Base-by-base conservation (phyloP, 2,329 filamentous ascomycete species). In the Samsoniella hepiali region DNA sequence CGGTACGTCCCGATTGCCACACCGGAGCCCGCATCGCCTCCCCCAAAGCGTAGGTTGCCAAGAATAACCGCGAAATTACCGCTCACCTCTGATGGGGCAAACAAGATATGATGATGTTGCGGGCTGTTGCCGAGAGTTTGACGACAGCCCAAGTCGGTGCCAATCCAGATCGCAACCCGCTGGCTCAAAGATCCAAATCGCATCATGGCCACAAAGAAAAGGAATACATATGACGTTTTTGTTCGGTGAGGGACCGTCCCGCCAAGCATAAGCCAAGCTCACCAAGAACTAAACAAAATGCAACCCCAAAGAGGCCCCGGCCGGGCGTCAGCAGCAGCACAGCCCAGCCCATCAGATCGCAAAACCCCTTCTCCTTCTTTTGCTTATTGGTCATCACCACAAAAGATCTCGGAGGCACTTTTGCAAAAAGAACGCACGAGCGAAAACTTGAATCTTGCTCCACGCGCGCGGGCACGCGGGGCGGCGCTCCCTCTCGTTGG, bases 1-100 rank as follows among this genome's bases (percentile, higher is more conserved):
- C 61, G 61, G 61, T 63, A 54, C 61, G 54, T 63, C 61, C 61
- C 61, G 60, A 63, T 63, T 53, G 51, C 60, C 32, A 34, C 29
- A 34, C 38, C 40, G 22, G 40, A 17, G 45, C 38, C 55, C 10
- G 31, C 31, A 32, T 29, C 34, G 40, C 15, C 34, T 56, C 57
- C 53, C 45, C 5, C 59, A 62, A 50, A 56, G 15, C 54, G 61
- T 10, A 57, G 42, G 53, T 63, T 54, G 51, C 53, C 60, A 63
- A 63, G 53, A 51, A 62, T 38, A 42, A 53, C 36, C 40, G 38
- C 36, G 54, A 58, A 63, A 63, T 58, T 63, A 11, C 54, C 38
- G 32, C 42, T 15, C 27, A 22, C 22, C 22, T 22, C 22, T 22
- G 22, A 22, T 22, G 22, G 22, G 22, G 22, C 22, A 22, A 22